Evolutionary conservation across 169 alveolate genomes (phyloP).

Genomic region (Plasmodium reichenowi): DNA sequence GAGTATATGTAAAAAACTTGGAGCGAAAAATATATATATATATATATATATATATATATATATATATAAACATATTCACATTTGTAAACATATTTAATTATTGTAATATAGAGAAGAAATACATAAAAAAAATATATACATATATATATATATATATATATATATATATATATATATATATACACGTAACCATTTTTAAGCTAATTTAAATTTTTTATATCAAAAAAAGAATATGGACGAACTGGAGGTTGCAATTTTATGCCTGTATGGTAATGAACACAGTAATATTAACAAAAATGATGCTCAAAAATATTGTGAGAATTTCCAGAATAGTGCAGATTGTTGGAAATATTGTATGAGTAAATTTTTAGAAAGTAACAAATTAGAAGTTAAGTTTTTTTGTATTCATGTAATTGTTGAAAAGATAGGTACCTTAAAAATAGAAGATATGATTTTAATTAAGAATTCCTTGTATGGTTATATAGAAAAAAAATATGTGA

Average conservation of each 20-base stretch:
- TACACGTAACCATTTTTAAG: not conserved
- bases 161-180: too few species aligned
- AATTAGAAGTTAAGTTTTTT: slow-evolving; percentile 58
- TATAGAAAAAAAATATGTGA: slow-evolving; percentile 47
- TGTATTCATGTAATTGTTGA: slow-evolving; percentile 64
- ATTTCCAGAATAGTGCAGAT: slow-evolving; percentile 47
- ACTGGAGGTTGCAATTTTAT: slow-evolving; percentile 70
- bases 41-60: too few species aligned
- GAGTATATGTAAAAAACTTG: too few species aligned
- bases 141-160: too few species aligned
- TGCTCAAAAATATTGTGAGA: slow-evolving; percentile 64
- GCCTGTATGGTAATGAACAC: slow-evolving; percentile 64
- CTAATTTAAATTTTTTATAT: not conserved
- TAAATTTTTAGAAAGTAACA: slow-evolving; percentile 24
- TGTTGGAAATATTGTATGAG: slow-evolving; percentile 69
- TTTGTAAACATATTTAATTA: too few species aligned
- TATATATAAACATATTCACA: too few species aligned
- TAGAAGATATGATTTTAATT: slow-evolving; percentile 45
- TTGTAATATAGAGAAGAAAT: too few species aligned
- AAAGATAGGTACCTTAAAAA: slow-evolving; percentile 18
- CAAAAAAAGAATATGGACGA: slow-evolving; percentile 43
- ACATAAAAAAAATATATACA: too few species aligned
- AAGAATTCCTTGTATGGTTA: slow-evolving; percentile 35
- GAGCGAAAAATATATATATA: too few species aligned
- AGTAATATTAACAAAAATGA: slow-evolving; percentile 38